Conservation (phyloP, 495 filamentous ascomycete genomes). For the Pseudoneurospora amorphoporcata region DNA sequence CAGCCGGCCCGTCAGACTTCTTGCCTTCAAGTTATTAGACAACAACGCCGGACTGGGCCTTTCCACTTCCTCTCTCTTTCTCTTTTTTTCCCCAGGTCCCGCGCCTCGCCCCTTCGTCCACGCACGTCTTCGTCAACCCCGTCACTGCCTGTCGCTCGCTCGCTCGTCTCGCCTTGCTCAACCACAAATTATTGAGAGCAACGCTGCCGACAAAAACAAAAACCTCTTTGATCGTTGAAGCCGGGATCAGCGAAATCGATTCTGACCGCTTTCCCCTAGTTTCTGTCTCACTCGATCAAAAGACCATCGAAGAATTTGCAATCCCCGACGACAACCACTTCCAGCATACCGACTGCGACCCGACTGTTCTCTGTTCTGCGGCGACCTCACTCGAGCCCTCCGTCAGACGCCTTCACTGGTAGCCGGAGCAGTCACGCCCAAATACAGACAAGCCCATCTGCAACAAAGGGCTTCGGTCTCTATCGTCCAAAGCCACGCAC, state of each 20-base stretch:
- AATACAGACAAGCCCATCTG: neutral
- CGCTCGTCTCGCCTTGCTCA: neutral
- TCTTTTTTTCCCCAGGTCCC: neutral
- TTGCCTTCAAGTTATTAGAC: neutral
- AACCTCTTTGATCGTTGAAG: neutral
- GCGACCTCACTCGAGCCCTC: neutral
- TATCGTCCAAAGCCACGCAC: neutral
- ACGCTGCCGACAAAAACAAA: neutral
- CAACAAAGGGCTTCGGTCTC: neutral
- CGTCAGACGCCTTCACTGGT: constrained; percentile 29
- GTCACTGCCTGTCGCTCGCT: neutral
- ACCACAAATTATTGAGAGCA: neutral
- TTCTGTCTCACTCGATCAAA: neutral
- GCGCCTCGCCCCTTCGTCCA: neutral
- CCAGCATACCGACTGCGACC: neutral
- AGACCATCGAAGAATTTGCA: neutral
- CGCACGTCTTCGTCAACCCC: neutral
- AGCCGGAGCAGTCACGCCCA: constrained; percentile 12
- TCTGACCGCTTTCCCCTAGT: neutral
- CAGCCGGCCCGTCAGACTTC: neutral
- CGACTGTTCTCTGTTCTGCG: constrained; percentile 19
- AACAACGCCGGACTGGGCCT: neutral
- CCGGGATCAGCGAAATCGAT: neutral
- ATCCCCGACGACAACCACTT: neutral
- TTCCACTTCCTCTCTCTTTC: neutral